Conservation (phyloP, 768 basidiomycete genomes). For the Asterophora lycoperdoides region DNA sequence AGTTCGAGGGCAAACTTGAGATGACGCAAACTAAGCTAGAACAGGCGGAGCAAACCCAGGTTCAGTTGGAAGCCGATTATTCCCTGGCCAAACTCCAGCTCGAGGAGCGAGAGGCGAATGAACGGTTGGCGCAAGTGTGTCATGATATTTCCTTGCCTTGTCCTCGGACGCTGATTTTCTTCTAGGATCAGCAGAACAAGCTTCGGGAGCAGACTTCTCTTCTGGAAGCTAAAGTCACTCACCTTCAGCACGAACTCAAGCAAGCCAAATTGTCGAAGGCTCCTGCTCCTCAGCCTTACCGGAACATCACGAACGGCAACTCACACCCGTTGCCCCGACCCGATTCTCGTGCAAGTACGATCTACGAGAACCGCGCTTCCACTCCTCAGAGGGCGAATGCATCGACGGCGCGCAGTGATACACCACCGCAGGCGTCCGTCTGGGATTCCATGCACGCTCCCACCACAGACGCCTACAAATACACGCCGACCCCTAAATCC, state of each 20-base stretch:
- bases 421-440: constrained; percentile 55
- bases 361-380: constrained; percentile 47
- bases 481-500: constrained; percentile 14
- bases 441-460: constrained; percentile 69
- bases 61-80: constrained; percentile 68
- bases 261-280: constrained; percentile 35
- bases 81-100: constrained; percentile 65
- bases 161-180: constrained; percentile 2
- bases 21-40: constrained; percentile 57
- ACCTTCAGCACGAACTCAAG: constrained; percentile 56
- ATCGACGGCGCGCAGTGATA: constrained; percentile 36
- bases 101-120: constrained; percentile 71
- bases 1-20: constrained; percentile 63
- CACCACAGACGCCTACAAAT: constrained; percentile 25
- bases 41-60: constrained; percentile 57
- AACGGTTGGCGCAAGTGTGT: constrained; percentile 60
- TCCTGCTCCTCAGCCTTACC: constrained; percentile 32
- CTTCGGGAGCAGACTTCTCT: constrained; percentile 60
- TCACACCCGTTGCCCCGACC: constrained; percentile 52
- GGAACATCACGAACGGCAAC: constrained; percentile 38
- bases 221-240: constrained; percentile 56
- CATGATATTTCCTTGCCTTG: constrained; percentile 3
- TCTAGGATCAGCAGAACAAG: constrained; percentile 67
- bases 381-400: constrained; percentile 46
- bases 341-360: constrained; percentile 71